Evolutionary conservation across 2,329 filamentous ascomycete genomes (phyloP).

Genomic region (Botryosphaeria dothidea): DNA sequence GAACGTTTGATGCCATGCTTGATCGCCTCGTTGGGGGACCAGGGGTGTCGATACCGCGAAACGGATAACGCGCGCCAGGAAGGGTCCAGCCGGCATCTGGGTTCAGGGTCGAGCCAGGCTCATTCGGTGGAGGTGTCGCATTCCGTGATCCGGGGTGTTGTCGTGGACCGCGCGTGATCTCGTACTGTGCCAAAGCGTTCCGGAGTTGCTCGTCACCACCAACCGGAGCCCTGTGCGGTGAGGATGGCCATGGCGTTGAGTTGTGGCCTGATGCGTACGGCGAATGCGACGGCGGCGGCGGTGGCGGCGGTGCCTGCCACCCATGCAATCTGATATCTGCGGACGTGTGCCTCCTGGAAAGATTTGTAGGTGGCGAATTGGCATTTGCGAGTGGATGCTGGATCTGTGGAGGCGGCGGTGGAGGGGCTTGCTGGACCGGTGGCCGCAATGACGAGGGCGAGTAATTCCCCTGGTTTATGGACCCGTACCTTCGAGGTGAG

Average conservation of each 20-base stretch:
- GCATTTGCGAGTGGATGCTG: conserved; percentile 62
- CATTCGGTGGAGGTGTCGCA: conserved; percentile 51
- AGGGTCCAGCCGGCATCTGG: conserved; percentile 59
- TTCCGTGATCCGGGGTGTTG: conserved; percentile 52
- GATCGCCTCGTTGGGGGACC: conserved; percentile 66
- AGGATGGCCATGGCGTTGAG: conserved; percentile 66
- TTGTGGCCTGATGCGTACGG: conserved; percentile 67
- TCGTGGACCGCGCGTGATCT: conserved; percentile 58
- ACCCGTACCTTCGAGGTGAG: conserved; percentile 81
- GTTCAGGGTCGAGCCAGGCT: conserved; percentile 51
- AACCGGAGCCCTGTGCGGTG: conserved; percentile 54
- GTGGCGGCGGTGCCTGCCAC: conserved; percentile 60
- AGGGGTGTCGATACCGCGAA: conserved; percentile 52
- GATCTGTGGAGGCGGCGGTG: conserved; percentile 64
- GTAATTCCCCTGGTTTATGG: conserved; percentile 70
- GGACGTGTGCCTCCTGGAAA: conserved; percentile 85
- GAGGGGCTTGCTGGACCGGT: conserved; percentile 66
- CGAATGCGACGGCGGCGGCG: conserved; percentile 53
- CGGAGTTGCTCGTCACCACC: conserved; percentile 68
- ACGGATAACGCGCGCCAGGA: conserved; percentile 51
- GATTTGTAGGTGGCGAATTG: conserved; percentile 61
- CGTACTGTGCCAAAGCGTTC: conserved; percentile 70
- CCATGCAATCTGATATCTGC: conserved; percentile 80
- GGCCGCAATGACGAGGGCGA: conserved; percentile 75
- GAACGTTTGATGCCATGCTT: conserved; percentile 71